phyloP scores from a whole-genome alignment of 2,329 filamentous ascomycete genomes.

The Colletotrichum acutatum region DNA sequence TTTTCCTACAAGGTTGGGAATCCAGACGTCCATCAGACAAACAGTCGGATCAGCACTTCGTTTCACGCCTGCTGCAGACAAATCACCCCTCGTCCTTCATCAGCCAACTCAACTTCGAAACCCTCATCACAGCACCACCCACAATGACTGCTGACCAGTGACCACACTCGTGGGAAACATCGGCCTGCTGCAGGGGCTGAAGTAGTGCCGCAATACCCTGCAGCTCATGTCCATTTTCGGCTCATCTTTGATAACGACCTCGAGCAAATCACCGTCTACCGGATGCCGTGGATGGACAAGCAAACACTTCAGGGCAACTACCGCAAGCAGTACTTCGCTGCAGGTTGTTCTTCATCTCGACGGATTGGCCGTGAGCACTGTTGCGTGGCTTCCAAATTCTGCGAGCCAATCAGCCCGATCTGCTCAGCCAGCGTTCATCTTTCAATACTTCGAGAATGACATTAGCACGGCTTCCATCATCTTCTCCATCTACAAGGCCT shows the following conservation, averaged over 20 bases:
- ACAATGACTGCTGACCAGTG: background rate
- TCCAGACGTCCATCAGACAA: conserved; percentile 25
- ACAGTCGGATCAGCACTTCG: conserved; percentile 13
- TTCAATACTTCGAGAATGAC: conserved; percentile 24
- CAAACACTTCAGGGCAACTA: background rate
- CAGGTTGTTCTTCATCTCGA: background rate
- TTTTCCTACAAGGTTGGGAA: conserved; percentile 1
- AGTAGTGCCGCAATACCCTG: conserved; percentile 10
- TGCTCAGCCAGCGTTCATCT: background rate
- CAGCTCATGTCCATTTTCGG: conserved; percentile 8
- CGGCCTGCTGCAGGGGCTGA: conserved; percentile 23
- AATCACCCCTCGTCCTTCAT: conserved; percentile 2
- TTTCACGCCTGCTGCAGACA: conserved; percentile 34
- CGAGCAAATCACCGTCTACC: conserved; percentile 9
- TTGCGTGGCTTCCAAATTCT: background rate
- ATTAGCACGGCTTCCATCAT: background rate
- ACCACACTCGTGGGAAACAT: conserved; percentile 1
- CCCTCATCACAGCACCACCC: conserved; percentile 5
- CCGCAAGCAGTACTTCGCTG: background rate
- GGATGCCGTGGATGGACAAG: background rate
- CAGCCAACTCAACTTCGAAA: background rate
- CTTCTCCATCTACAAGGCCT: background rate
- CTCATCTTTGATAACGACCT: background rate
- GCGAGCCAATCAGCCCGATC: background rate
- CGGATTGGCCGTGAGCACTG: background rate